Evolutionary conservation across 2,329 filamentous ascomycete genomes (phyloP).

Genomic region (Sarocladiaceae sp.): DNA sequence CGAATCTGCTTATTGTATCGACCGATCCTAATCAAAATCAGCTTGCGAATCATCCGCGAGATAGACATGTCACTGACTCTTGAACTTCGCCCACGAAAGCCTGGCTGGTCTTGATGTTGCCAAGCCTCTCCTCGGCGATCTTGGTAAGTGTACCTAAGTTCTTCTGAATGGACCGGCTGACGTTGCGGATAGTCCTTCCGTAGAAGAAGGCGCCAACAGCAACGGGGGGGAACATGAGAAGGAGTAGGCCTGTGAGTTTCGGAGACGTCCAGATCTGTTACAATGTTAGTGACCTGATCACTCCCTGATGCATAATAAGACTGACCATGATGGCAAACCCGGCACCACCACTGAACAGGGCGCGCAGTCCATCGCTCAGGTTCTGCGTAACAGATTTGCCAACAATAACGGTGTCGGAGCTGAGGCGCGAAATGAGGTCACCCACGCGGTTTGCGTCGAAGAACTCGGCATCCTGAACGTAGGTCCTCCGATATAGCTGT

Average conservation of each 20-base stretch:
- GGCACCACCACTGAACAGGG: slow-evolving; percentile 81
- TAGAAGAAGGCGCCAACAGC: slow-evolving; percentile 89
- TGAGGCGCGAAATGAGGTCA: slow-evolving; percentile 89
- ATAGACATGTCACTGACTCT: slow-evolving; percentile 40
- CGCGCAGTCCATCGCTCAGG: slow-evolving; percentile 87
- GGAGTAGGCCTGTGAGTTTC: slow-evolving; percentile 79
- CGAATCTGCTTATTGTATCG: slow-evolving; percentile 91
- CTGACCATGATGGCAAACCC: slow-evolving; percentile 79
- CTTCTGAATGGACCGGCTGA: slow-evolving; percentile 89
- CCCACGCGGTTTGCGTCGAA: slow-evolving; percentile 97
- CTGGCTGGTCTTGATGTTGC: slow-evolving; percentile 94
- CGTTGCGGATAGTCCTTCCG: slow-evolving; percentile 77
- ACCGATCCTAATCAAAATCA: slow-evolving; percentile 38
- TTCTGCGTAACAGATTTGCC: slow-evolving; percentile 99
- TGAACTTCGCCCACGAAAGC: slow-evolving; percentile 91
- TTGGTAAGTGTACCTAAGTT: slow-evolving; percentile 90
- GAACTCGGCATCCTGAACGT: slow-evolving; percentile 97
- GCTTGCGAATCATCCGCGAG: background rate
- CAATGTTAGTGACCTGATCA: background rate
- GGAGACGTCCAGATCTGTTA: slow-evolving; percentile 70
- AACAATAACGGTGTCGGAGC: slow-evolving; percentile 95
- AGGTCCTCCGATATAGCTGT: slow-evolving; percentile 84
- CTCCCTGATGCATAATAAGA: too few relatives aligned
- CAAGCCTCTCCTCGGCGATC: slow-evolving; percentile 94
- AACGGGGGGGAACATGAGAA: slow-evolving; percentile 83